These are phyloP conservation scores for Hydnum rufescens DNA, from an alignment of 768 basidiomycete genomes.

Conservation along the genomic window DNA sequence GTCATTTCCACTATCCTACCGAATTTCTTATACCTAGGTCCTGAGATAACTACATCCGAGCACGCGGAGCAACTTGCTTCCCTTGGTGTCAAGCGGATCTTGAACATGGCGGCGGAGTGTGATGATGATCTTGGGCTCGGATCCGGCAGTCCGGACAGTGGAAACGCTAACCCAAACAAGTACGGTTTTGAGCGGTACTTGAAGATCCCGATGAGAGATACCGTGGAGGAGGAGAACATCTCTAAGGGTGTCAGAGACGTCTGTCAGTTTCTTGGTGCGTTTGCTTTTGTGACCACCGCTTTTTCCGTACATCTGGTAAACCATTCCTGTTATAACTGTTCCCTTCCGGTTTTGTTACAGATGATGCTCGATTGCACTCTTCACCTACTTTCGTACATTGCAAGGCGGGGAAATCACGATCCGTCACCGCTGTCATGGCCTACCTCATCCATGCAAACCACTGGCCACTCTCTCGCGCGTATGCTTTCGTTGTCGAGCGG, in stretches of 20 bases:
- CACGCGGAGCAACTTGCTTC: constrained; percentile 57
- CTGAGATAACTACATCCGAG: constrained; percentile 54
- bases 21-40: constrained; percentile 76
- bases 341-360: constrained; percentile 25
- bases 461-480: constrained; percentile 85
- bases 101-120: constrained; percentile 86
- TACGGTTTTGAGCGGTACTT: constrained; percentile 66
- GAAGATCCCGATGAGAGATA: constrained; percentile 85
- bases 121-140: constrained; percentile 61
- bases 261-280: constrained; percentile 71
- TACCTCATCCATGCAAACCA: constrained; percentile 96
- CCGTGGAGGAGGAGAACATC: constrained; percentile 85
- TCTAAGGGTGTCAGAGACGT: constrained; percentile 62
- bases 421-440: constrained; percentile 90
- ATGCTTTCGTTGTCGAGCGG: constrained; percentile 77
- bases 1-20: constrained; percentile 82
- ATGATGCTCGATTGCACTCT: constrained; percentile 78
- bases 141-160: too few species aligned
- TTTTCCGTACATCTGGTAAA: neutral
- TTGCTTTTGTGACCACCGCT: neutral
- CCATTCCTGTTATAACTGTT: constrained; percentile 1
- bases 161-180: too few species aligned
- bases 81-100: constrained; percentile 65
- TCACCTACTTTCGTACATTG: constrained; percentile 90
- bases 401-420: constrained; percentile 87